phyloP scores from a whole-genome alignment of 768 basidiomycete genomes.

The Termitomyces sp. region DNA sequence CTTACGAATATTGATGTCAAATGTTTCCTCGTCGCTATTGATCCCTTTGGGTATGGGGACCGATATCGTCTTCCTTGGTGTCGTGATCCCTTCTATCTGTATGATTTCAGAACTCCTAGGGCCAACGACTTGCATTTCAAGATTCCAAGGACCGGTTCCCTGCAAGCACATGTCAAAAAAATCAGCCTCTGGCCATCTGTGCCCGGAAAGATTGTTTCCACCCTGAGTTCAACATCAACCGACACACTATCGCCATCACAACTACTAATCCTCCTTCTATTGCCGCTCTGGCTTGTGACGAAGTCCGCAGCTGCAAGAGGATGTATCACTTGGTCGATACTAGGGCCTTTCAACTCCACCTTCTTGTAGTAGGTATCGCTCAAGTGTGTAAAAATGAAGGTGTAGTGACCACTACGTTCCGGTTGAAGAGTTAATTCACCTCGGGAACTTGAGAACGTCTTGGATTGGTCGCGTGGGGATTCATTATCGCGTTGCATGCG shows the following conservation, averaged over 20 bases:
- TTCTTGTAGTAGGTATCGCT: slow-evolving; percentile 85
- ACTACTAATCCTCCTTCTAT: slow-evolving; percentile 61
- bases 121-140: slow-evolving; percentile 81
- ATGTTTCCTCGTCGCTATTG: slow-evolving; percentile 67
- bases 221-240: slow-evolving; percentile 79
- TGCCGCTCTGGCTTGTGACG: slow-evolving; percentile 38
- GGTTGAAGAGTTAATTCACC: slow-evolving; percentile 86
- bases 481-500: slow-evolving; percentile 70
- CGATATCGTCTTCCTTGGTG: slow-evolving; percentile 51
- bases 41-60: slow-evolving; percentile 69
- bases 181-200: background rate
- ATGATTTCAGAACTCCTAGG: slow-evolving; percentile 64
- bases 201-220: slow-evolving; percentile 32
- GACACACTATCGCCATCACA: slow-evolving; percentile 78
- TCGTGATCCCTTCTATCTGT: slow-evolving; percentile 53
- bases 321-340: slow-evolving; percentile 87
- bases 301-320: slow-evolving; percentile 83
- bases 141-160: slow-evolving; percentile 90
- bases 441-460: slow-evolving; percentile 65
- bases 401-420: slow-evolving; percentile 85
- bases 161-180: slow-evolving; percentile 24
- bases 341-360: slow-evolving; percentile 69
- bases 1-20: slow-evolving; percentile 78
- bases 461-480: slow-evolving; percentile 52
- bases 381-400: slow-evolving; percentile 75